Evolutionary conservation across 1,284 basidiomycete genomes (phyloP), one percentile per base, ranked within the genome.

Genomic region (Meira miltonrushii): DNA sequence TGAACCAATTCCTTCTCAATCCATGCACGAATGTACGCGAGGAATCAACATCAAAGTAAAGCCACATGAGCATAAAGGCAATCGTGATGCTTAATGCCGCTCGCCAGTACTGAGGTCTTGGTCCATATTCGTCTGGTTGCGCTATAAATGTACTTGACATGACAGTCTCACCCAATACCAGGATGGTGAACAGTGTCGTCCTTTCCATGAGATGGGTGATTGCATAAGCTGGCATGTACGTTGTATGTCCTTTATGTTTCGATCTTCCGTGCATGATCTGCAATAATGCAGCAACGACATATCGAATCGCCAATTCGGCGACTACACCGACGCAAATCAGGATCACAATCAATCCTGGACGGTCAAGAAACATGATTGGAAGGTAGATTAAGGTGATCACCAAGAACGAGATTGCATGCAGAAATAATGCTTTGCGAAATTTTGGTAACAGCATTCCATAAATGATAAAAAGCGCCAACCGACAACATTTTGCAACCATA

Each of bases 11-110:
- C 5, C 77, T 59, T 1, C 73, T 63, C 2, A 79, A 63, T 0
- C 76, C 77, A 44, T 79, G 78, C 21, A 75, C 66, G 58, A 71
- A 79, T 5, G 68, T 69, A 3, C 78, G 59, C 2, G 65, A 68
- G 23, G 61, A 64, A 54, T 78, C 77, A 0, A 62, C 51, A 48
- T 69, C 65, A 53, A 62, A 62, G 57, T 63, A 69, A 33, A 73
- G 61, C 77, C 77, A 79, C 41, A 69, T 74, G 10, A 78, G 53
- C 8, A 68, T 39, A 52, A 77, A 77, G 15, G 71, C 60, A 40
- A 73, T 67, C 15, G 62, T 54, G 43, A 79, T 67, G 1, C 66
- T 63, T 8, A 78, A 49, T 1, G 72, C 60, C 2, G 70, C 61
- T 0, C 72, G 65, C 2, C 70, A 72, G 44, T 67, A 77, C 50